Base-by-base conservation (phyloP, 2,329 filamentous ascomycete species). In the Xylariaceae sp. region DNA sequence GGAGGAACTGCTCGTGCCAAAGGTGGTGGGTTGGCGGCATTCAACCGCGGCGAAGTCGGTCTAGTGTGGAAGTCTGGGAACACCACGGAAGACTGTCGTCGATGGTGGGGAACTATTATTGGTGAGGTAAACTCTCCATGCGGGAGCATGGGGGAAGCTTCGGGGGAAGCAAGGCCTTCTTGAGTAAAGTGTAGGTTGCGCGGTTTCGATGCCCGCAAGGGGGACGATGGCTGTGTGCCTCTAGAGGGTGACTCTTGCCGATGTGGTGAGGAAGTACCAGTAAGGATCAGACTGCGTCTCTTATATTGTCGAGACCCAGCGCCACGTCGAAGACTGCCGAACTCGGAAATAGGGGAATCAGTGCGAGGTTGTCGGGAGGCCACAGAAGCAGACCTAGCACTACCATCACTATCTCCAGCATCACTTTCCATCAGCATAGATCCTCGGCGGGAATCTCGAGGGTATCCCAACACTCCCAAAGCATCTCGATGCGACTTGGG, bases 191-290 rank as follows among this genome's bases (percentile, higher is more conserved):
- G 81, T 37, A 85, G 74, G 30, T 77, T 80, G 39, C 92, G 86
- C 39, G 92, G 89, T 71, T 96, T 97, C 51, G 83, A 82, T 68
- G 95, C 92, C 44, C 93, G 85, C 58, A 99, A 77, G 1, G 94
- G 94, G 1, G 92, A 96, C 1, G 92, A 90, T 2, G 92, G 90
- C 52, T 88, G 85, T 6, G 82, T 78, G 54, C 82, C 79, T 64
- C 93, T 83, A 7, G 88, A 92, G 2, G 94, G 94, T 0, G 94
- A 99, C 68, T 93, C 90, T 70, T 96, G 92, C 30, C 94, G 86
- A 55, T 86, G 88, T 48, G 90, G 90, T 8, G 91, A 95, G 42
- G 88, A 84, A 6, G 90, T 80, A 8, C 90, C 82, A 0, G 92
- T 87, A 15, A 97, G 81, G 53, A 96, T 88, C 58, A 97, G 80